A percentile compares a stretch with the other conserved stretches of the same genome.
phyloP scores from a whole-genome alignment of 108 stramenopile genomes.

The Cyclotella kingstonii region DNA sequence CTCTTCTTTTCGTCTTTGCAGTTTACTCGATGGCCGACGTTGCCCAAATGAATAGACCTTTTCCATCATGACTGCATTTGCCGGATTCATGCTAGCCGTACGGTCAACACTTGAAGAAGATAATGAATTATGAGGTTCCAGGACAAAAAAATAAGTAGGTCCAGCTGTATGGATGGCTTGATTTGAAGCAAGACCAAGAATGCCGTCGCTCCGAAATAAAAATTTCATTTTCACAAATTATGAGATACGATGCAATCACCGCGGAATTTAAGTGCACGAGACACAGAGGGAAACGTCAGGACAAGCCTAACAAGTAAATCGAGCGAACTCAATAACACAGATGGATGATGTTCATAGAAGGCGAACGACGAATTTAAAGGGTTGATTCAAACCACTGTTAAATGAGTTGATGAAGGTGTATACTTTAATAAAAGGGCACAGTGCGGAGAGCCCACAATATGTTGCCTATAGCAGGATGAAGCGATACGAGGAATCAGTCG shows the following conservation, averaged over 20 bases:
- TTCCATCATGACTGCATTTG: too few species aligned
- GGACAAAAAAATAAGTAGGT: background rate
- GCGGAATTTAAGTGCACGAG: background rate
- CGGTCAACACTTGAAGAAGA: too few species aligned
- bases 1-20: background rate
- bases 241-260: background rate
- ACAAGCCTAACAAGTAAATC: background rate
- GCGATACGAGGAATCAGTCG: too few species aligned
- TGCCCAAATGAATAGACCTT: too few species aligned
- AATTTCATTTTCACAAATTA: constrained; percentile 1
- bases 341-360: constrained; percentile 3
- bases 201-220: background rate
- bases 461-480: too few species aligned
- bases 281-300: background rate
- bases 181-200: background rate
- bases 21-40: background rate
- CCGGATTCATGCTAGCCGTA: too few species aligned
- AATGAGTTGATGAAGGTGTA: too few species aligned
- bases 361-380: too few species aligned
- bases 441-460: too few species aligned
- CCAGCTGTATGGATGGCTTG: background rate
- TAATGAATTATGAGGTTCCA: background rate
- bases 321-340: background rate
- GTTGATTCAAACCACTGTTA: too few species aligned
- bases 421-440: too few species aligned